Evolutionary conservation across 371 early-diverging fungal genomes (phyloP).

Genomic region (Parasitella parasitica): DNA sequence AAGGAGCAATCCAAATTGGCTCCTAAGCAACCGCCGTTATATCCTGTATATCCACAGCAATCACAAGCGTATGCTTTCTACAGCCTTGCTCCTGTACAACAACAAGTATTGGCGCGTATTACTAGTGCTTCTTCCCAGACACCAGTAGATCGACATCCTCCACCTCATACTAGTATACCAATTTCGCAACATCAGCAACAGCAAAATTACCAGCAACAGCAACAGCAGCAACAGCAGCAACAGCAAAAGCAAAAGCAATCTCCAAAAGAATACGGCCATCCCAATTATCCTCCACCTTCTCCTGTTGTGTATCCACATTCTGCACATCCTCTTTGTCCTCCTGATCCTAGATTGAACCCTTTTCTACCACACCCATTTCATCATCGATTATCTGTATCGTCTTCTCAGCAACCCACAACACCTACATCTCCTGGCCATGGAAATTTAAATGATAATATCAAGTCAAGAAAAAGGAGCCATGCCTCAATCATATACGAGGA

Average conservation of each 20-base stretch:
- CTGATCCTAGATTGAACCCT: slow-evolving; percentile 13
- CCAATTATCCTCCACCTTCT: slow-evolving; percentile 13
- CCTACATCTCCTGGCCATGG: slow-evolving; percentile 6
- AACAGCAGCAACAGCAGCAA: not conserved
- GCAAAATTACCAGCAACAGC: not conserved
- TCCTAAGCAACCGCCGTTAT: not conserved
- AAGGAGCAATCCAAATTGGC: slow-evolving; percentile 25
- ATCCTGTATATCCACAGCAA: not conserved
- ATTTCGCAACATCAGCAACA: not conserved
- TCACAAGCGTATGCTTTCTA: not conserved
- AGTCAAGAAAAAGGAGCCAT: slow-evolving; percentile 11
- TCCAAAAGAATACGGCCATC: not conserved
- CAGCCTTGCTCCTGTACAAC: slow-evolving; percentile 17
- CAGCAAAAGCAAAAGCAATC: not conserved
- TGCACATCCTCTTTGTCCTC: slow-evolving; percentile 41
- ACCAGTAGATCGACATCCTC: not conserved
- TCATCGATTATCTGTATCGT: not conserved
- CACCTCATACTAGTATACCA: not conserved
- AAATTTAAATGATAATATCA: not conserved
- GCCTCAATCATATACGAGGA: slow-evolving; percentile 14
- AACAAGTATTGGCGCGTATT: slow-evolving; percentile 41
- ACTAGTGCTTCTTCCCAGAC: slow-evolving; percentile 17
- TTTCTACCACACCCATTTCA: slow-evolving; percentile 11
- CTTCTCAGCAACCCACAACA: slow-evolving; percentile 5
- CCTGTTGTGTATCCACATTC: slow-evolving; percentile 38